These are phyloP conservation scores for Adansonia digitata DNA, from an alignment of 345 rosid species.

Conservation along the genomic window DNA sequence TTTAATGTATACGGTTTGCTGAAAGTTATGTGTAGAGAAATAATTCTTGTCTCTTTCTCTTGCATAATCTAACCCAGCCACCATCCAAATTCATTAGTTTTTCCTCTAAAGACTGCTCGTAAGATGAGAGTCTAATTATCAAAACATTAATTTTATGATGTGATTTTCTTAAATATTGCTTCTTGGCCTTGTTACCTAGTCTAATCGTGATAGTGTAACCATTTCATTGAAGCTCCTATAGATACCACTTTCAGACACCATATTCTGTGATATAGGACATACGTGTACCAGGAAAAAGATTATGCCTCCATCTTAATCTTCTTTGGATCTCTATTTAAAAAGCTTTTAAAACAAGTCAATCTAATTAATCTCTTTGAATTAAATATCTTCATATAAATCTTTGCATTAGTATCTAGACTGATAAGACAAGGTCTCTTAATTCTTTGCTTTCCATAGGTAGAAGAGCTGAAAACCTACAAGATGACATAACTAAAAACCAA, in stretches of 20 bases:
- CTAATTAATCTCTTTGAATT: neutral
- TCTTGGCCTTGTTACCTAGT: neutral
- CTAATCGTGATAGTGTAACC: neutral
- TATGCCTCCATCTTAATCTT: neutral
- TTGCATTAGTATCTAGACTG: neutral
- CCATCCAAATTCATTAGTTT: neutral
- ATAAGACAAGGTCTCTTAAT: neutral
- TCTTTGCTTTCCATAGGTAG: neutral
- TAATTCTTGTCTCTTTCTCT: neutral
- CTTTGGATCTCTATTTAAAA: neutral
- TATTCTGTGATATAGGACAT: neutral
- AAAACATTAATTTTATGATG: neutral
- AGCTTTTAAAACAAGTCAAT: neutral
- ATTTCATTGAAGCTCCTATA: neutral
- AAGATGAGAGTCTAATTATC: conserved; percentile 1
- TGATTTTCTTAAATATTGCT: neutral
- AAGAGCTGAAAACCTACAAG: neutral
- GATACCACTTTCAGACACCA: neutral
- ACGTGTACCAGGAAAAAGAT: neutral
- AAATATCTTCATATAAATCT: neutral
- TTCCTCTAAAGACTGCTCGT: neutral
- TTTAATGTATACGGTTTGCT: neutral
- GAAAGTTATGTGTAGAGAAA: neutral
- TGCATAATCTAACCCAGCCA: neutral
- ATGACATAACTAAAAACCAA: neutral